Percentiles rank a stretch among this genome's conserved stretches.
These are phyloP conservation scores for Xylaria sp. DNA, from an alignment of 2,329 filamentous ascomycete species.

Conservation along the genomic window DNA sequence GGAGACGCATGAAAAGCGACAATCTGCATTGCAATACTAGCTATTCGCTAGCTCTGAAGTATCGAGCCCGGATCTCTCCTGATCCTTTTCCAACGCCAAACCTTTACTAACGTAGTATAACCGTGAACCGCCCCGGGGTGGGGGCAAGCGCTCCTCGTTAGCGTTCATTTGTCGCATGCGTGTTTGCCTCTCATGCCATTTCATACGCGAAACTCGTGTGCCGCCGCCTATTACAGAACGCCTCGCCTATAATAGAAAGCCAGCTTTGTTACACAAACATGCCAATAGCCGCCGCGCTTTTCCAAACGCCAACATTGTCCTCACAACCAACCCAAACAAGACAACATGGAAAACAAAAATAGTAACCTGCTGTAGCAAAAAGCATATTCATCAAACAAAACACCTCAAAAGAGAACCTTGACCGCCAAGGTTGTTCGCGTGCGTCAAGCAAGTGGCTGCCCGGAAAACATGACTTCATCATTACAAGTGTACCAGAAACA, in stretches of 20 bases:
- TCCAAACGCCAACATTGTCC: constrained; percentile 34
- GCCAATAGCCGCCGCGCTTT: constrained; percentile 20
- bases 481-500: constrained; percentile 42
- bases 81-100: constrained; percentile 33
- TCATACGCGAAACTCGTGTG: constrained; percentile 26
- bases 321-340: constrained; percentile 25
- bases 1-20: constrained; percentile 4
- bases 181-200: constrained; percentile 19
- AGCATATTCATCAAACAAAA: constrained; percentile 26
- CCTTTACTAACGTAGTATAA: constrained; percentile 20
- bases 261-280: constrained; percentile 16
- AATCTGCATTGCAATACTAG: constrained; percentile 26
- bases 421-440: constrained; percentile 38
- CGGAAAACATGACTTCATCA: constrained; percentile 35
- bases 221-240: constrained; percentile 28
- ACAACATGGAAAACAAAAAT: constrained; percentile 19
- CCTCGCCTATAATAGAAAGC: constrained; percentile 17
- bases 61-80: constrained; percentile 6
- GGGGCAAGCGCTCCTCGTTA: neutral
- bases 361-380: constrained; percentile 17
- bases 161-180: constrained; percentile 24
- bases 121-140: constrained; percentile 15
- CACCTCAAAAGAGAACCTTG: constrained; percentile 37
- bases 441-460: constrained; percentile 39
- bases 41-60: constrained; percentile 11